Base-by-base conservation (phyloP, 768 basidiomycete species). In the Amanita muscaria region DNA sequence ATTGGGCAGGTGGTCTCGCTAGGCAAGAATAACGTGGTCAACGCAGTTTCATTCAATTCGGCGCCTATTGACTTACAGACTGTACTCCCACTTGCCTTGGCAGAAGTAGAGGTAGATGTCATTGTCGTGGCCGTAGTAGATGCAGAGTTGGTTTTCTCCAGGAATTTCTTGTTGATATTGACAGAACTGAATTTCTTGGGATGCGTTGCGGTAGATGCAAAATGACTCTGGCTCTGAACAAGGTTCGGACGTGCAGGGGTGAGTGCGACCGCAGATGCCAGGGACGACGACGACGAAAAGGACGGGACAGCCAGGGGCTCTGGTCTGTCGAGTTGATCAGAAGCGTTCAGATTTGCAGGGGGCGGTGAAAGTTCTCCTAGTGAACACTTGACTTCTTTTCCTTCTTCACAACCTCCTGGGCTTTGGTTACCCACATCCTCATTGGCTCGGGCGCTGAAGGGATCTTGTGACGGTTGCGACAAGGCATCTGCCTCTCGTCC, bases 91-190 rank as follows among this genome's bases (percentile, higher is more conserved):
- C 80, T 86, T 46, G 63, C 52, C 32, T 69, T 55, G 37, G 67
- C 57, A 24, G 71, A 68, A 40, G 60, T 59, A 16, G 74, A 63
- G 21, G 71, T 64, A 39, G 67, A 55, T 15, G 76, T 65, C 27
- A 68, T 56, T 19, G 77, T 59, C 37, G 68, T 39, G 8, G 36
- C n/a, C 10, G 44, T 36, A 46, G 36, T 64, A 19, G 79, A 69
- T 32, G 78, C 67, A 33, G 80, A 62, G 5, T 79, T 79, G 44
- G 83, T 85, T 74, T 93, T 94, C 69, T 91, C 87, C 33, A 97
- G 69, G 63, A 97, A 98, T 64, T 88, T 90, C 78, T 92, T 94
- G 70, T 89, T 94, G 63, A 97, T 89, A 59, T 90, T 91, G 50
- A 90, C 79, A 22, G 89, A 78, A 59, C 71, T 88, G 64, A 92